Percentiles rank a stretch among this genome's conserved stretches.
Evolutionary conservation across 495 filamentous ascomycete genomes (phyloP).

Genomic region (Neurospora tetraspora): DNA sequence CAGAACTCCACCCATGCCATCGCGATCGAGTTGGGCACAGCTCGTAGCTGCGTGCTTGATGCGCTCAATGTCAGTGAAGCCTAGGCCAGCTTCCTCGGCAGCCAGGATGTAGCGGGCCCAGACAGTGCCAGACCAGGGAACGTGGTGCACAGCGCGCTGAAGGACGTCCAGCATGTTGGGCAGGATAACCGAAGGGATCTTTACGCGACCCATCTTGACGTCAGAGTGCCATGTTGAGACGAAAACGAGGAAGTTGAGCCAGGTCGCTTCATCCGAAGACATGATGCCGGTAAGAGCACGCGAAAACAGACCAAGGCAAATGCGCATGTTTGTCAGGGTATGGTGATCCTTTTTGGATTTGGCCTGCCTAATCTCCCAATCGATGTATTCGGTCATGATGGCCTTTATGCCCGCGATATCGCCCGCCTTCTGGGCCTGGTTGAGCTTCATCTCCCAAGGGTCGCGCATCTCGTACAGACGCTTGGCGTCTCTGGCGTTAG

Average conservation of each 20-base stretch:
- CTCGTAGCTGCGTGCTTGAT: slow-evolving; percentile 90
- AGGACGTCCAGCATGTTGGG: slow-evolving; percentile 37
- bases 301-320: slow-evolving; percentile 68
- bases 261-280: slow-evolving; percentile 56
- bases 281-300: slow-evolving; percentile 58
- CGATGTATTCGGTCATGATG: slow-evolving; percentile 64
- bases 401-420: slow-evolving; percentile 48
- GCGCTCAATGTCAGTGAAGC: slow-evolving; percentile 69
- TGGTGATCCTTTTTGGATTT: slow-evolving; percentile 35
- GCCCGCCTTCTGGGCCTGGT: slow-evolving; percentile 44
- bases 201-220: slow-evolving; percentile 23
- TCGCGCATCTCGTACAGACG: slow-evolving; percentile 58
- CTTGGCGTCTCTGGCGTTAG: slow-evolving; percentile 57
- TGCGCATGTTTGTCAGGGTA: slow-evolving; percentile 38
- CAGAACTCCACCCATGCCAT: slow-evolving; percentile 73
- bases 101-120: slow-evolving; percentile 85
- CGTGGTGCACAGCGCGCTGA: slow-evolving; percentile 73
- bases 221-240: slow-evolving; percentile 36
- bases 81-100: slow-evolving; percentile 61
- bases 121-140: slow-evolving; percentile 81
- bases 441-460: slow-evolving; percentile 58
- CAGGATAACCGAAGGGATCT: slow-evolving; percentile 21
- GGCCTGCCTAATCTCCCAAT: slow-evolving; percentile 65
- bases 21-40: slow-evolving; percentile 57
- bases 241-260: slow-evolving; percentile 75